Evolutionary conservation across 2,329 filamentous ascomycete species (phyloP), one percentile per base, ranked within the genome.

Genomic region (Mycocentrospora acerina): DNA sequence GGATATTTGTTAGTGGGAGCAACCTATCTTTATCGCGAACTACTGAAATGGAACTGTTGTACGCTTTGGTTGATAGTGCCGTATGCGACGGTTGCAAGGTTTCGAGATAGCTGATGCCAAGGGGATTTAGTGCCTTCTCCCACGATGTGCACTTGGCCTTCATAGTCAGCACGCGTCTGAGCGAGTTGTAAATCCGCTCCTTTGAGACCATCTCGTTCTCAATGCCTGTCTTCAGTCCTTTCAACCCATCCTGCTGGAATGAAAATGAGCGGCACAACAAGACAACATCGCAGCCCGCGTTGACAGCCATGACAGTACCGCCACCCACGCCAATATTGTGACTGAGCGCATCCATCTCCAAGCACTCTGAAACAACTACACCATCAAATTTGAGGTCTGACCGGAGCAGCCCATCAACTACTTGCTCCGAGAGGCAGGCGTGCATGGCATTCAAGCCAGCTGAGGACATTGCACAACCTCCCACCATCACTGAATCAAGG

Each of bases 321-420:
- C 93, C 91, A 53, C 91, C 90, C 13, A 98, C 90, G n/a, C 91
- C 91, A 33, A 97, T 93, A 56, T 96, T 94, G 60, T 95, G 88
- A 49, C 89, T 93, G 7, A 97, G 78, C 0, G 90, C 90, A 60
- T 96, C 90, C 91, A 97, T 97, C 64, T 96, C 91, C 7, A 97
- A 72, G 52, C 91, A 97, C 62, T 97, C 91, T 0, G 90, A 96
- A 33, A 97, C 89, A 16, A 93, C 90, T 2, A 97, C 90, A 1
- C 91, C 91, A 33, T 88, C 81, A 56, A 97, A 97, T 2, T 86
- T 86, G 16, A 97, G 78, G 51, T 96, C 90, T 43, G 86, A 85
- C n/a, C 91, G 81, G 3, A 97, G 74, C 15, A 96, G 71, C 42
- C 93, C 89, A 59, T 95, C 88, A 3, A 97, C 90, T 1, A 97